Conservation (phyloP, 1,139 yeast genomes). For the Hemisphaericaspora xylofermentans region DNA sequence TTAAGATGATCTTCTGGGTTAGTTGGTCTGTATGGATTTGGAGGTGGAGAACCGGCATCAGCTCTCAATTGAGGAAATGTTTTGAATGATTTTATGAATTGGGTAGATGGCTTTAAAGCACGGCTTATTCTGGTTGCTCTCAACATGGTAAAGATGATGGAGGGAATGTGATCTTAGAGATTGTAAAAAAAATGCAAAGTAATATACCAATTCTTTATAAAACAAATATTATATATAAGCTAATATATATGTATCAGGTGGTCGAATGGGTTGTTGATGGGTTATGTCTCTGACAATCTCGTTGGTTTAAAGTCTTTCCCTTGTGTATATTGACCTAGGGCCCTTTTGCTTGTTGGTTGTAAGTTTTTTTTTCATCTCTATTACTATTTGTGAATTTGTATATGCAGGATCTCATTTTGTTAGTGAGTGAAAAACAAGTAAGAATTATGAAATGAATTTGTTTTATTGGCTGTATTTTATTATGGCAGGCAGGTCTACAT, state of each 20-base stretch:
- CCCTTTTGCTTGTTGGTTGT: neutral
- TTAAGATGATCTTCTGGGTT: slow-evolving; percentile 31
- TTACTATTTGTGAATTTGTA: neutral
- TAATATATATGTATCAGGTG: slow-evolving; percentile 1
- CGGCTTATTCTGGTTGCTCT: slow-evolving; percentile 11
- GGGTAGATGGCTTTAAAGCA: slow-evolving; percentile 1
- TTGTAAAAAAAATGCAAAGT: neutral
- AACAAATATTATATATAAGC: slow-evolving; percentile 1
- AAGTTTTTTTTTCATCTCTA: neutral
- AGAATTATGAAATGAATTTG: slow-evolving; percentile 3
- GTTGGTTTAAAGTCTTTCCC: neutral
- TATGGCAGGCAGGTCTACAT: too few species aligned
- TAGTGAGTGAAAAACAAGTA: neutral
- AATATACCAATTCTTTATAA: neutral
- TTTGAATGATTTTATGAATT: slow-evolving; percentile 7
- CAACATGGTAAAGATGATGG: slow-evolving; percentile 8
- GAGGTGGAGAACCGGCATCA: slow-evolving; percentile 12
- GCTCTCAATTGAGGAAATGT: slow-evolving; percentile 3
- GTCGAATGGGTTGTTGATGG: neutral
- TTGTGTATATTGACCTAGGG: neutral
- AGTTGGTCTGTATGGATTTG: slow-evolving; percentile 8
- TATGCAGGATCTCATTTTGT: neutral
- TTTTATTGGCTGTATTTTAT: slow-evolving; percentile 1
- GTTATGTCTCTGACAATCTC: neutral
- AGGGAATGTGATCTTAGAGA: neutral